These are phyloP conservation scores for Tylopilus sp. DNA, from an alignment of 1,284 basidiomycete species.

Conservation along the genomic window DNA sequence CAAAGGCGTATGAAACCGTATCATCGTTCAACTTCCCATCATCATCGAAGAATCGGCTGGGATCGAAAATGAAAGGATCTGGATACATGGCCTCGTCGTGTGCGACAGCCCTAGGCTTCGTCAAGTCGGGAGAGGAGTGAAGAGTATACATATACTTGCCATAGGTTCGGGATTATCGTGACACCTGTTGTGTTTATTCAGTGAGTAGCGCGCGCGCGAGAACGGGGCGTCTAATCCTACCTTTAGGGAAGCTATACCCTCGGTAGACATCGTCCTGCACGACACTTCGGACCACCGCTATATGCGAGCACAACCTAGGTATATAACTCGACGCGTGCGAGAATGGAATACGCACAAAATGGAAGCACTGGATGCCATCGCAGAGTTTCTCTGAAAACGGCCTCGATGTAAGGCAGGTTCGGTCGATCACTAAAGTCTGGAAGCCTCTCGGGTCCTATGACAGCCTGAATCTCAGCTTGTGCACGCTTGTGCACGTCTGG, in stretches of 20 bases:
- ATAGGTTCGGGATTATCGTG: slow-evolving; percentile 7
- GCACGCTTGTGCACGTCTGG: slow-evolving; percentile 12
- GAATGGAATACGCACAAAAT: slow-evolving; percentile 3
- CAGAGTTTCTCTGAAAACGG: slow-evolving; percentile 6
- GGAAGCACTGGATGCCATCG: slow-evolving; percentile 18
- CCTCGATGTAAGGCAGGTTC: slow-evolving; percentile 5
- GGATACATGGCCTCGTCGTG: slow-evolving; percentile 15
- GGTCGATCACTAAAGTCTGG: slow-evolving; percentile 4
- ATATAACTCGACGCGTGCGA: not conserved
- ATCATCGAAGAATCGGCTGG: slow-evolving; percentile 10
- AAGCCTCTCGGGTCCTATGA: slow-evolving; percentile 12
- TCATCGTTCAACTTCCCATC: slow-evolving; percentile 10
- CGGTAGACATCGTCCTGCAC: slow-evolving; percentile 9
- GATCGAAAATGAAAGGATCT: slow-evolving; percentile 9
- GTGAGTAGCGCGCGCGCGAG: not conserved
- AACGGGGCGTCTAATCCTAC: not conserved
- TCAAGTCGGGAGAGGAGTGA: not conserved
- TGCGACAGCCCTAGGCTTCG: slow-evolving; percentile 8
- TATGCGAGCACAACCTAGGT: not conserved
- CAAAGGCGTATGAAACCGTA: slow-evolving; percentile 13
- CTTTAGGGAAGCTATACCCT: slow-evolving; percentile 11
- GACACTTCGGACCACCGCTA: slow-evolving; percentile 9
- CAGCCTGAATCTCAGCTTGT: slow-evolving; percentile 5
- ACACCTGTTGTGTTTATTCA: not conserved
- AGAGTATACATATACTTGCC: slow-evolving; percentile 1